These are phyloP conservation scores for Lathyrus aphaca DNA, from an alignment of 306 rosid species.

Conservation along the genomic window DNA sequence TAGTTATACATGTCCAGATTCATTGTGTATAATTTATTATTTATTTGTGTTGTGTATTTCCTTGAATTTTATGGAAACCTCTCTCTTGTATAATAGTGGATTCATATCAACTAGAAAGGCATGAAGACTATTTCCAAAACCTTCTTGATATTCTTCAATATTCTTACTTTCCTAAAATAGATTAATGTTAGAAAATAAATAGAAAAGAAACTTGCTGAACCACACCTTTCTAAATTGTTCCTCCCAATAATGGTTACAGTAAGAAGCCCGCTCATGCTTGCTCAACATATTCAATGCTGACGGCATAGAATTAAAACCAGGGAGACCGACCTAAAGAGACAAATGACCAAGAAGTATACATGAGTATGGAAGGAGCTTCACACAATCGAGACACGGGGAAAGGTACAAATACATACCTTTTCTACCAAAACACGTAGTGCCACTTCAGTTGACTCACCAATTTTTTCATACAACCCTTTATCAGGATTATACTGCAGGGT, in stretches of 20 bases:
- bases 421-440: conserved; percentile 94
- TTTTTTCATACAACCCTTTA: conserved; percentile 87
- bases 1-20: conserved; percentile 22
- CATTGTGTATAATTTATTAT: conserved; percentile 30
- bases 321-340: conserved; percentile 83
- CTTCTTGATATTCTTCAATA: conserved; percentile 11
- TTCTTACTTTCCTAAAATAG: conserved; percentile 27
- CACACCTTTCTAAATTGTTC: conserved; percentile 89
- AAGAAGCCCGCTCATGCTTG: conserved; percentile 96
- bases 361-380: conserved; percentile 29
- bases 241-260: conserved; percentile 97
- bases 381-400: conserved; percentile 34
- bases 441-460: conserved; percentile 99
- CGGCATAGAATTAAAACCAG: conserved; percentile 95
- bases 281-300: conserved; percentile 88
- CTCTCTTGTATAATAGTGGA: conserved; percentile 13
- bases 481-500: conserved; percentile 90
- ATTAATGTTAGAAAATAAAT: conserved; percentile 23
- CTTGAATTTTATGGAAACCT: conserved; percentile 8
- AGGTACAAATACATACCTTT: conserved; percentile 61
- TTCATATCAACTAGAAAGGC: conserved; percentile 36
- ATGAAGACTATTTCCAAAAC: neutral
- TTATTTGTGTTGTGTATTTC: conserved; percentile 12
- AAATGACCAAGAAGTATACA: conserved; percentile 28
- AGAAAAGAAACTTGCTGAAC: conserved; percentile 38